Base-by-base conservation (phyloP, 192 early-diverging fungal species). In the Gigaspora rosea region DNA sequence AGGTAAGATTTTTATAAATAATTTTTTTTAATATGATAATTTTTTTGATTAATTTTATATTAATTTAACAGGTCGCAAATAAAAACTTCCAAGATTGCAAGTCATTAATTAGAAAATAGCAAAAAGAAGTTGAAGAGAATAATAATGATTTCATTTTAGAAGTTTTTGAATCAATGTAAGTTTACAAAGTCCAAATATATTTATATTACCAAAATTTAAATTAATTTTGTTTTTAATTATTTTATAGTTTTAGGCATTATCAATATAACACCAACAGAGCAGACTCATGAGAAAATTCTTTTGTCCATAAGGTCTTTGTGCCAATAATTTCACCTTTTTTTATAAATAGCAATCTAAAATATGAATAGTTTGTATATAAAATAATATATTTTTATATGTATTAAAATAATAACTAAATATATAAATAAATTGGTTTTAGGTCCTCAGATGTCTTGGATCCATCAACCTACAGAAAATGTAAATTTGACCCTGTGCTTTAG, bases 1-100 rank as follows among this genome's bases (percentile, higher is more conserved):
- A 77, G 75, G 63, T 52, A 77, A 67, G 16, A 33, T 63, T 77
- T 65, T 77, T n/a, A 2, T 18, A 46, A 62, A 67, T 77, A 12
- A 16, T 65, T 36, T 36, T 36, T 65, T 36, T 36, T 36, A 77
- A 67, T 64, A 46, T 52, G 12, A 18, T 75, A 22, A 48, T 77
- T 67, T 47, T 65, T 54, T 67, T 16, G 50, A 64, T 8, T 77
- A 50, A 77, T 41, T 4, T 67, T 51, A 57, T 32, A 62, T 56
- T 77, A 50, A 22, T 54, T 69, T 56, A 69, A 68, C 35, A 73
- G 71, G 16, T 52, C 46, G 71, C 71, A 58, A 73, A 36, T 58
- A 18, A 57, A 56, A 54, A 50, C 15, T 54, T 71, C n/a, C 10
- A 54, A 54, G 51, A 20, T 7, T 73, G 56, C 36, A 58, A 73